These are phyloP conservation scores for Blastocladiella emersonii DNA, from an alignment of 371 early-diverging fungal genomes.

Conservation along the genomic window DNA sequence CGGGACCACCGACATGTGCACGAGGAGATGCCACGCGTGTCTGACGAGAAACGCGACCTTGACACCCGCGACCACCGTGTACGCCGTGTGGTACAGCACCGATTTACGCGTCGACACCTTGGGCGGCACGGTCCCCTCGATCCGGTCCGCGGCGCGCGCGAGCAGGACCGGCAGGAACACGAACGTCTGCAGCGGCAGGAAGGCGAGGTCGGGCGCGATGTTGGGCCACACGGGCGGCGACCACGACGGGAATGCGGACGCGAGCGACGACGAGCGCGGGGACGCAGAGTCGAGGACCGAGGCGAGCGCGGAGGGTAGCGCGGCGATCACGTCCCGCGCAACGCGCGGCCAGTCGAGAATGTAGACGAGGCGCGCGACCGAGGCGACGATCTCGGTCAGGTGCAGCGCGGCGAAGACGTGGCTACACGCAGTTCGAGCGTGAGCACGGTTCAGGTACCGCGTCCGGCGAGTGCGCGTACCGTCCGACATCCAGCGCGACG, in stretches of 20 bases:
- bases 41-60: not conserved
- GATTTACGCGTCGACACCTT: not conserved
- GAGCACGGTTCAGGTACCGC: no score
- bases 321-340: not conserved
- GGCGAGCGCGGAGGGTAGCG: not conserved
- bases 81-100: not conserved
- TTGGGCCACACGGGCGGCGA: not conserved
- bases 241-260: not conserved
- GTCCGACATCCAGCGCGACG: not conserved
- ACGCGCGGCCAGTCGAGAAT: not conserved
- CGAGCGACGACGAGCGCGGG: no score
- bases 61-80: not conserved
- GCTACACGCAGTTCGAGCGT: no score
- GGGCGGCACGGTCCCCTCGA: not conserved
- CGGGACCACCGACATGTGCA: not conserved
- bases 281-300: no score
- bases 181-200: not conserved
- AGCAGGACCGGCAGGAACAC: not conserved
- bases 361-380: not conserved
- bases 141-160: no score
- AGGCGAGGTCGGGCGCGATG: not conserved
- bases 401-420: not conserved
- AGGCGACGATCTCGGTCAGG: not conserved
- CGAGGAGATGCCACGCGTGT: not conserved
- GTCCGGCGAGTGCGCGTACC: no score